Base-by-base conservation (phyloP, 257 asterid genomes). In the Echium plantagineum region DNA sequence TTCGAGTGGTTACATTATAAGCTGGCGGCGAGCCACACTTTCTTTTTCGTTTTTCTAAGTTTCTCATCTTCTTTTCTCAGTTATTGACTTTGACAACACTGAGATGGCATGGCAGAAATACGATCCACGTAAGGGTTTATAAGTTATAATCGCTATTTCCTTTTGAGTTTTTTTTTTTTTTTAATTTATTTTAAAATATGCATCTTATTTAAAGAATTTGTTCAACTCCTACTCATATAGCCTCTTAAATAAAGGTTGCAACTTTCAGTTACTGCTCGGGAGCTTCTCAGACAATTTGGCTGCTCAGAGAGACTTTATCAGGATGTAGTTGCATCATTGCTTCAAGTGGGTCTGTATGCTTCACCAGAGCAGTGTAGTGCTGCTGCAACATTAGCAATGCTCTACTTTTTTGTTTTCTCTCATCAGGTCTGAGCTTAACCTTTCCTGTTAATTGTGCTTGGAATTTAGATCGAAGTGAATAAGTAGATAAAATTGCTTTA, bases 341-440 rank as follows among this genome's bases (percentile, higher is more conserved):
- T 84, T 75, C 83, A 70, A 74, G 86, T 84, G 63, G 89, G 86
- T 48, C 72, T 84, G 62, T 79, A 69, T 70, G 81, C 89, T 58
- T 83, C 86, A 8, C 62, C 86, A 15, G 94, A 84, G 72, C 83
- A 74, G 59, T 81, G 83, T 64, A 84, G 86, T 68, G 77, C 89
- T 26, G 89, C 94, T 70, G 80, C 85, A 52, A 76, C 83, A 55
- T 71, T 81, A 53, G 86, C 75, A 71, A 68, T 75, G 76, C 72
- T 81, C 9, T 62, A 77, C 69, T 77, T 77, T 69, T 77, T 67
- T 22, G 71, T 79, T 59, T 68, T 84, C 18, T 76, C 80, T 52
- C 84, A 79, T 62, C 89, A 84, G 94, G 94, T 83, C 51, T 59
- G 63, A 7, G 49, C 49, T 42, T 42, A 42, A 42, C 46, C 46